These are phyloP conservation scores for Penstemon eatonii DNA, from an alignment of 257 asterid species.

Conservation along the genomic window DNA sequence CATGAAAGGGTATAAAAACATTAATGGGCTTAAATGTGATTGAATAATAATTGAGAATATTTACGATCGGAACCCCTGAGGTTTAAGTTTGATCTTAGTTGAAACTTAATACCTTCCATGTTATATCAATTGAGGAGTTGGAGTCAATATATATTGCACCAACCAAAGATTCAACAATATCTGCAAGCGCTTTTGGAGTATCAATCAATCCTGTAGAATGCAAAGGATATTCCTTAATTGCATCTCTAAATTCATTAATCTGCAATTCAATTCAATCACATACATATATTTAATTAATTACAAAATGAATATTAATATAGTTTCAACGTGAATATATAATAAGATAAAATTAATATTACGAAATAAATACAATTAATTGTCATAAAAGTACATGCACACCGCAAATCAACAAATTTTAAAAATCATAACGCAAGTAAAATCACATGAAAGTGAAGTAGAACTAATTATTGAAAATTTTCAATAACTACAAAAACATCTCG, in stretches of 20 bases:
- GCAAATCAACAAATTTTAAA: no score
- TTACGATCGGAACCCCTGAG: no score
- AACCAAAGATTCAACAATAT: slow-evolving; percentile 41
- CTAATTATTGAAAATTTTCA: no score
- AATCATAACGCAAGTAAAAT: no score
- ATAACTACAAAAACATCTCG: no score
- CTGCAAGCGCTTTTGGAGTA: slow-evolving; percentile 43
- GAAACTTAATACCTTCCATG: slow-evolving; percentile 33
- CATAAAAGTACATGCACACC: no score
- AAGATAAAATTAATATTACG: slow-evolving; percentile 3
- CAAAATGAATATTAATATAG: background rate
- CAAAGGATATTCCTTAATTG: slow-evolving; percentile 27
- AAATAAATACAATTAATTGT: background rate
- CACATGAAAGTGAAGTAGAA: no score
- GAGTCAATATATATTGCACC: slow-evolving; percentile 40
- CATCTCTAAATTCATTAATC: background rate
- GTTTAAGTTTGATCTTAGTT: no score
- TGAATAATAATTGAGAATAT: no score
- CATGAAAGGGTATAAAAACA: no score
- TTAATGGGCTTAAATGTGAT: no score
- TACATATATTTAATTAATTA: background rate
- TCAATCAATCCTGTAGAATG: slow-evolving; percentile 38
- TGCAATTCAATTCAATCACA: background rate
- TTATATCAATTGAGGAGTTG: slow-evolving; percentile 24
- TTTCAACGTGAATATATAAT: background rate